Percentiles rank a stretch among this genome's conserved stretches.
Conservation (phyloP, 495 filamentous ascomycete species). For the Chaetomium cochliodes region DNA sequence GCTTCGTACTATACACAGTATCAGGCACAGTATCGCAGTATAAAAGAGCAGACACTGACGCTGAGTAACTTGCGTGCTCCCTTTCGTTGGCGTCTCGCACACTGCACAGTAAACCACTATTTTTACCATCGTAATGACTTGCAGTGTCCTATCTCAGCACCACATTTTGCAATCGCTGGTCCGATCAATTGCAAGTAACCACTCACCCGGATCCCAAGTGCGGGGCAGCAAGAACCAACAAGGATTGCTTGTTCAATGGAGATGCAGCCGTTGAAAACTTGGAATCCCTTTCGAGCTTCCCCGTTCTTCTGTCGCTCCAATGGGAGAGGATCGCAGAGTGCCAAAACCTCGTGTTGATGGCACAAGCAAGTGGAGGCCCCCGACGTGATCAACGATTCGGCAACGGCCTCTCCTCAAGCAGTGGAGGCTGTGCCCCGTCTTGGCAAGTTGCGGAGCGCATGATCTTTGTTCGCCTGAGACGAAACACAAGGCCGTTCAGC, state of each 20-base stretch:
- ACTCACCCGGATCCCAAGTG: background rate
- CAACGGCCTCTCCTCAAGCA: background rate
- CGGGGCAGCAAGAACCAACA: background rate
- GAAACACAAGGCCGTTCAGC: no score
- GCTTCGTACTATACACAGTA: no score
- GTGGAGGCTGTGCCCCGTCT: background rate
- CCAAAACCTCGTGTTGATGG: conserved; percentile 1
- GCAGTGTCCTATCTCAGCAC: background rate
- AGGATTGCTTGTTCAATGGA: background rate
- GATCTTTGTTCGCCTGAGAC: background rate
- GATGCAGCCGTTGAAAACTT: background rate
- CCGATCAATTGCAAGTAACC: conserved; percentile 2
- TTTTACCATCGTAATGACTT: background rate
- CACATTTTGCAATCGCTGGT: background rate
- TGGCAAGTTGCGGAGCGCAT: background rate
- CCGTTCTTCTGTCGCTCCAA: background rate
- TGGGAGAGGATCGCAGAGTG: background rate
- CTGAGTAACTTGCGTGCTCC: background rate
- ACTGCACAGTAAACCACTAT: no score
- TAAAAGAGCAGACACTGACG: background rate
- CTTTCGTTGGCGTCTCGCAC: no score
- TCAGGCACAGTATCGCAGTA: background rate
- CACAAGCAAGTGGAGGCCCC: background rate
- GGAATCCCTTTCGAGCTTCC: background rate
- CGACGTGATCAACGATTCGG: background rate